These are phyloP conservation scores for Neovahlkampfia damariscottae DNA, from an alignment of 78 protist species.

Conservation along the genomic window DNA sequence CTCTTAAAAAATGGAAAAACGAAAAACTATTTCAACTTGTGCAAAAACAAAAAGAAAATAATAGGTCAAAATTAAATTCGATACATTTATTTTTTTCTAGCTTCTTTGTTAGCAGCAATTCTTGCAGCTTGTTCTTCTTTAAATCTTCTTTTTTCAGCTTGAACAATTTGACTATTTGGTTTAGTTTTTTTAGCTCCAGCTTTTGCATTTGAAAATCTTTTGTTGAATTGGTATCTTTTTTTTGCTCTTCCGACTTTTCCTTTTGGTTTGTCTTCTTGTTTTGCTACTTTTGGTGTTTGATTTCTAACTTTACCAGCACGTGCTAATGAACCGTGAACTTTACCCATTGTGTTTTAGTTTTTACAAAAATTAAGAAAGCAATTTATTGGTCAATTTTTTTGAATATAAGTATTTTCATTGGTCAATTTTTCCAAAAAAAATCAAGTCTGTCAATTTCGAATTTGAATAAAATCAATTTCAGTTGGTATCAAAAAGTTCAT, in stretches of 20 bases:
- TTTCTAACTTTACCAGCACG: conserved; percentile 89
- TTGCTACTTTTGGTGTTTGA: conserved; percentile 77
- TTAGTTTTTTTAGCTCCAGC: neutral
- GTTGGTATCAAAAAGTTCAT: too few species aligned
- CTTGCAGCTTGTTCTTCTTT: neutral
- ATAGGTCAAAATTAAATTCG: too few species aligned
- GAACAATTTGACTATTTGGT: neutral
- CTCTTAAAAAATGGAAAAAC: too few species aligned
- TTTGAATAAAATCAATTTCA: too few species aligned
- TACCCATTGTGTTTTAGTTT: too few species aligned
- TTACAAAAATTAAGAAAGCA: too few species aligned
- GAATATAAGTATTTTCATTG: too few species aligned
- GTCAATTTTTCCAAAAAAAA: too few species aligned
- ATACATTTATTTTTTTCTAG: neutral
- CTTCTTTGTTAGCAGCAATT: neutral
- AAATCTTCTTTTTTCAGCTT: neutral
- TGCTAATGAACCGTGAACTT: conserved; percentile 87
- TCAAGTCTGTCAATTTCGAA: too few species aligned
- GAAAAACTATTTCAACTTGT: too few species aligned
- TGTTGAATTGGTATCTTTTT: conserved; percentile 75
- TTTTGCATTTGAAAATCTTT: conserved; percentile 37
- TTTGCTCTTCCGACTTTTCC: conserved; percentile 68
- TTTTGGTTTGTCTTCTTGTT: conserved; percentile 55
- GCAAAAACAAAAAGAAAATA: too few species aligned
- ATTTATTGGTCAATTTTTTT: too few species aligned